A percentile compares a stretch with the other conserved stretches of the same genome.
These are phyloP conservation scores for Ophiostoma quercus DNA, from an alignment of 2,329 filamentous ascomycete genomes.

Conservation along the genomic window DNA sequence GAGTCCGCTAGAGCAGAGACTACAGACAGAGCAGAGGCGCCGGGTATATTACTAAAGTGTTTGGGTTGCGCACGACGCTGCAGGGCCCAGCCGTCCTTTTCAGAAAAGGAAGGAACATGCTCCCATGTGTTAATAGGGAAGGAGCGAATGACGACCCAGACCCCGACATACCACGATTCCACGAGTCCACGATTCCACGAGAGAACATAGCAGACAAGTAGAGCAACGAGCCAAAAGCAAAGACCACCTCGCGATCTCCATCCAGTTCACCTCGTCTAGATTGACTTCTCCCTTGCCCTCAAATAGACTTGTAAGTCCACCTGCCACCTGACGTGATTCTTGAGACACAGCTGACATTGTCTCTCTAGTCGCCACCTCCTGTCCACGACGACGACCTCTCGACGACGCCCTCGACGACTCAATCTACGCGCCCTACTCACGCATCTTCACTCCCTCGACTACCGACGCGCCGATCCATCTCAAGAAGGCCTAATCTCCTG, in stretches of 20 bases:
- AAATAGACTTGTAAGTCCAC: neutral
- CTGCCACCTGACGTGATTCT: slow-evolving; percentile 1
- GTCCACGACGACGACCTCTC: neutral
- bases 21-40: neutral
- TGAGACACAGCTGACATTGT: neutral
- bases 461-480: neutral
- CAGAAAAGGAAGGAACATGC: slow-evolving; percentile 1
- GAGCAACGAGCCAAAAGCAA: neutral
- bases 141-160: slow-evolving; percentile 7
- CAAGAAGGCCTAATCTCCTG: neutral
- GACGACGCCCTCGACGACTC: neutral
- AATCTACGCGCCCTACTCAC: neutral
- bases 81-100: neutral
- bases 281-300: neutral
- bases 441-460: neutral
- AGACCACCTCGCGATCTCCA: neutral
- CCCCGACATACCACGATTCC: neutral
- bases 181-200: neutral
- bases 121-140: neutral
- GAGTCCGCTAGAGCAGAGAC: neutral
- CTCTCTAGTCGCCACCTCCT: neutral
- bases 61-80: neutral
- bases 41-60: slow-evolving; percentile 5
- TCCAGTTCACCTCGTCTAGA: neutral
- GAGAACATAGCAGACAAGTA: neutral